phyloP scores from a whole-genome alignment of 2,329 filamentous ascomycete species.

The Rhinocladiella mackenziei region DNA sequence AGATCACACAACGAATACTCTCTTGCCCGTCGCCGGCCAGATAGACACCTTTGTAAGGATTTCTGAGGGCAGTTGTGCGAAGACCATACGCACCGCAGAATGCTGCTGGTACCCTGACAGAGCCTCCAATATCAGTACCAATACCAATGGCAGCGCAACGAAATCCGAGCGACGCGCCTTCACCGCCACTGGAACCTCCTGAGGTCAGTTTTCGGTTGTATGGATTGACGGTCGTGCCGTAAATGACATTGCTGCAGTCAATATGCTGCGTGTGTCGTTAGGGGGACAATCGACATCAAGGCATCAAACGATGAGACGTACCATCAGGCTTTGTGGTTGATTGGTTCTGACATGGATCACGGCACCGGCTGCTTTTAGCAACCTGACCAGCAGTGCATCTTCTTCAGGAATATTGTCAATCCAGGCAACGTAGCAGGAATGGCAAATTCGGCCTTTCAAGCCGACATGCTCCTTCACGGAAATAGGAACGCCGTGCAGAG shows the following conservation, averaged over 20 bases:
- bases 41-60: conserved; percentile 34
- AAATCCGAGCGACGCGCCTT: conserved; percentile 53
- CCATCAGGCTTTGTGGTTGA: conserved; percentile 52
- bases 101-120: conserved; percentile 36
- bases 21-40: conserved; percentile 15
- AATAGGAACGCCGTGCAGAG: conserved; percentile 33
- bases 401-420: conserved; percentile 30
- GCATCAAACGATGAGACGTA: conserved; percentile 30
- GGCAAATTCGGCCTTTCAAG: conserved; percentile 30
- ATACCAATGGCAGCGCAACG: conserved; percentile 52
- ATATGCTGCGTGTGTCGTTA: conserved; percentile 50
- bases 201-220: conserved; percentile 49
- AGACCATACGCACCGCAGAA: conserved; percentile 36
- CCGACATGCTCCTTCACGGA: conserved; percentile 33
- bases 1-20: conserved; percentile 47
- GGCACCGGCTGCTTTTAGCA: conserved; percentile 45
- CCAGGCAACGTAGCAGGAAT: conserved; percentile 37
- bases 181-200: conserved; percentile 55
- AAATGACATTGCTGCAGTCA: conserved; percentile 40
- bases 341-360: conserved; percentile 49
- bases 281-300: conserved; percentile 37
- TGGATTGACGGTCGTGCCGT: conserved; percentile 49
- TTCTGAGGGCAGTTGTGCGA: conserved; percentile 38
- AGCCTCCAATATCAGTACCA: conserved; percentile 41
- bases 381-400: conserved; percentile 30